Conservation (phyloP, 805 yeast genomes). For the Cyberlindnera misumaiensis region DNA sequence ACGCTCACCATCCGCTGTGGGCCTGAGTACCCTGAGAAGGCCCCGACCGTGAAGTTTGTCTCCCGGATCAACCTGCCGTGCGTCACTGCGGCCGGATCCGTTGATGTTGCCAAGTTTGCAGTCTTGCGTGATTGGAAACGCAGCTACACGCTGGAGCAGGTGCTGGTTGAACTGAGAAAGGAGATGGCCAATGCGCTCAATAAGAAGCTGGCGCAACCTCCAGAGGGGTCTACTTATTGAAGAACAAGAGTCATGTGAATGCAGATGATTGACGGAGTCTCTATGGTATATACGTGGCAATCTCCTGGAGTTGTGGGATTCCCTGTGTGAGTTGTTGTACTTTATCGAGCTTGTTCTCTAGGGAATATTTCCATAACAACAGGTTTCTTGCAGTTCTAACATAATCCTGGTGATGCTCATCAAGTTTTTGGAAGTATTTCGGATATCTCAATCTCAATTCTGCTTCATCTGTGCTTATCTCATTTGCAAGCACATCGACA, state of each 20-base stretch:
- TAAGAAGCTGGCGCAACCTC: conserved; percentile 83
- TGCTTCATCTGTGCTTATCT: conserved; percentile 10
- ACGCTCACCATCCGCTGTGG: conserved; percentile 79
- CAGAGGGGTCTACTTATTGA: conserved; percentile 73
- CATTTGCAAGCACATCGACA: conserved; percentile 4
- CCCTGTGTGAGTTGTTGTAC: conserved; percentile 2
- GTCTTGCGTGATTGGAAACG: conserved; percentile 79
- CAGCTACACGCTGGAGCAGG: conserved; percentile 88
- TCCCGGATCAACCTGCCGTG: conserved; percentile 89
- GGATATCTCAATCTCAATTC: conserved; percentile 13
- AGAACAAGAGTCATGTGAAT: no score
- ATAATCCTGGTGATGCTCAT: conserved; percentile 7
- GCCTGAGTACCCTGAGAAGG: conserved; percentile 75
- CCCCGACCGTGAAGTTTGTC: conserved; percentile 76
- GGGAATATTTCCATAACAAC: conserved; percentile 12
- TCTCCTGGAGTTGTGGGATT: background rate
- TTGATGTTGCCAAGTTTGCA: conserved; percentile 48
- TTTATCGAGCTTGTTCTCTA: conserved; percentile 7
- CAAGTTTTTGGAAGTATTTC: conserved; percentile 14
- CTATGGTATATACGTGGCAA: background rate
- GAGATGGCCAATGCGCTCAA: conserved; percentile 82
- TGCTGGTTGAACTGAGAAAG: conserved; percentile 80
- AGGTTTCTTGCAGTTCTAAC: conserved; percentile 11
- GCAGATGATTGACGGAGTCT: background rate
- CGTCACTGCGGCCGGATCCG: conserved; percentile 57